Evolutionary conservation across 306 rosid genomes (phyloP).

Genomic region (Prinsepia uniflora): DNA sequence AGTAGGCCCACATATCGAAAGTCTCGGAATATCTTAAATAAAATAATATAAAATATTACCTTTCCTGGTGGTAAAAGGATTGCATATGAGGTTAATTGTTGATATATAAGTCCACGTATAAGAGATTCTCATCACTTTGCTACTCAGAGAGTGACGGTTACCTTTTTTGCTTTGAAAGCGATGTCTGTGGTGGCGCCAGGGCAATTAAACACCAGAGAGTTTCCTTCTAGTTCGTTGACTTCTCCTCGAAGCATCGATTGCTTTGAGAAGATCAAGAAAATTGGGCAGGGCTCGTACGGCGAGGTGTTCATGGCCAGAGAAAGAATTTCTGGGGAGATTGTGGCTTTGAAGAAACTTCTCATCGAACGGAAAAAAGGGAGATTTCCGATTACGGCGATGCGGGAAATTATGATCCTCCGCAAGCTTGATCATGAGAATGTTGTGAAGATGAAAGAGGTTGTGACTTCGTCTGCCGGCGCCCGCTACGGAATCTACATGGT

Average conservation of each 20-base stretch:
- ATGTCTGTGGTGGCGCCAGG: constrained; percentile 20
- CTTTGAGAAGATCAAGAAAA: constrained; percentile 24
- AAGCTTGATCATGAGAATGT: constrained; percentile 66
- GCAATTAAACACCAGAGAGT: constrained; percentile 19
- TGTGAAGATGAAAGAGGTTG: constrained; percentile 65
- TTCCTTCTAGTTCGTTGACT: constrained; percentile 10
- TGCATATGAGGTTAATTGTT: no score
- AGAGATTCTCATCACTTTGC: no score
- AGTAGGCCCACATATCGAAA: no score
- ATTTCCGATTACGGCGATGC: constrained; percentile 75
- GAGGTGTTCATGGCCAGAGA: constrained; percentile 76
- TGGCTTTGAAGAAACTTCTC: constrained; percentile 69
- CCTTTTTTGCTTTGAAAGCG: neutral
- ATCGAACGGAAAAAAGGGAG: constrained; percentile 77
- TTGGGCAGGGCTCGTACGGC: constrained; percentile 31
- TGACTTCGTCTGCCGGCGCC: constrained; percentile 59
- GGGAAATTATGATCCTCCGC: constrained; percentile 66
- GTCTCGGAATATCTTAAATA: no score
- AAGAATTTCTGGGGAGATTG: constrained; percentile 61
- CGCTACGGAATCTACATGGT: constrained; percentile 74
- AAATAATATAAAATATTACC: no score
- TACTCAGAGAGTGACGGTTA: no score
- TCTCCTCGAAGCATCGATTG: constrained; percentile 24
- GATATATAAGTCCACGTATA: no score
- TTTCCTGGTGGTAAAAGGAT: no score